Evolutionary conservation across 2,329 filamentous ascomycete species (phyloP), one percentile per base, ranked within the genome.

Genomic region (Cladorrhinum sp.): DNA sequence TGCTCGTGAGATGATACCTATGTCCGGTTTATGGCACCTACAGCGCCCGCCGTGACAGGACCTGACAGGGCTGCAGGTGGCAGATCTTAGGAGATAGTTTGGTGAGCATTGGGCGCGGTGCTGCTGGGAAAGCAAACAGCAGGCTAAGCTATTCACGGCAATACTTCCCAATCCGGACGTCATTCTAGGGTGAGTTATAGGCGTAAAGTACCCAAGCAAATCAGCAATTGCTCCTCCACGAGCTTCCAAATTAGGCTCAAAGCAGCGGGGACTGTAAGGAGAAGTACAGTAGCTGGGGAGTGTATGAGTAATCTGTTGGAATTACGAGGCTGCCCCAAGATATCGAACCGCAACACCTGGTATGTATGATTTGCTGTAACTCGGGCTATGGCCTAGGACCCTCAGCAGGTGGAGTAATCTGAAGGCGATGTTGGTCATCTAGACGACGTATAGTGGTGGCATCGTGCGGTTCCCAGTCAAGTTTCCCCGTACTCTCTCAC

Each of bases 131-230:
- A 48, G 32, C 25, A 36, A 38, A 38, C 29, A 49, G 36, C 25
- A 51, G 24, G 60, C 60, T 59, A 60, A 50, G 55, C 58, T 61
- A 57, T 54, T 59, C 64, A 29, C 51, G 64, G 64, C 23, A 65
- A 65, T 61, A 54, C 58, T 65, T 20, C 64, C 64, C 50, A 36
- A 62, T 65, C 50, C 53, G 58, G 62, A 54, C 50, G 45, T 24
- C 36, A 36, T n/a, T 32, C 45, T 45, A 24, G 45, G 51, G 45
- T 60, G 55, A 24, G 27, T 7, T 48, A 25, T 59, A 55, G 29
- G 25, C 48, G 20, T 50, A 16, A 60, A 45, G 16, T 41, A 9
- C 7, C 12, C 22, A 22, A 45, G 57, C 60, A 52, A 63, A 61
- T 50, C 58, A 57, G 24, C 32, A 16, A 20, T 12, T 45, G 18